Evolutionary conservation across 208 protist genomes (phyloP), one percentile per base, ranked within the genome.

Genomic region (Leptomonas pyrrhocoris): DNA sequence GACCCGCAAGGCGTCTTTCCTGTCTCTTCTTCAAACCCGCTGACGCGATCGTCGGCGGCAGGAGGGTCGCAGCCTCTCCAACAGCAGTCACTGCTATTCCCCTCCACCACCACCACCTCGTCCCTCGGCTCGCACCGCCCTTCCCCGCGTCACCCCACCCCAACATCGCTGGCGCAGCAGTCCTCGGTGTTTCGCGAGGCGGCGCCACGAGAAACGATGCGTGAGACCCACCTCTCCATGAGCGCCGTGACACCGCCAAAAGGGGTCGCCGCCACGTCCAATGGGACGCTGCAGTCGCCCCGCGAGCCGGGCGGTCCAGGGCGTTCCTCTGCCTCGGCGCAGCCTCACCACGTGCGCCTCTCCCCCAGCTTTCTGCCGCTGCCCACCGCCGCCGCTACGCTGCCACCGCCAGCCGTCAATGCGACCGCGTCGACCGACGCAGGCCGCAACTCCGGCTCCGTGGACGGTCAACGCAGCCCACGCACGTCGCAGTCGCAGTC

Each of bases 161-260:
- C 46, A 19, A 53, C 31, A 1, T 48, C 55, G 19, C 63, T 51
- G 23, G 30, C 49, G 57, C 45, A 25, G 48, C 49, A 56, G 56
- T 67, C 58, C 19, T 59, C 57, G 21, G 58, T 58, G 19, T 73
- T 63, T 21, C 58, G 50, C 8, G 45, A 59, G 7, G 54, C 68
- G 18, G 59, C 59, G 4, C 51, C 58, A 28, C 8, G 16, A 4
- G 65, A 70, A 30, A 43, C 28, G 34, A 28, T 46, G 25, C 42
- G 65, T 9, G 65, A 70, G 42, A 70, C 34, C 16, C 40, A 28
- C 8, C 42, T 16, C 38, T 31, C 25, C 2, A 21, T 15, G 19
- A 61, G 28, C 28, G 21, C 36, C 9, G 48, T 31, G 5, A 30
- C 65, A 2, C 55, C 71, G 9, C 59, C 55, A 3, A 34, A 66